Evolutionary conservation across 306 rosid genomes (phyloP), one percentile per base, ranked within the genome.

Genomic region (Vigna unguiculata): DNA sequence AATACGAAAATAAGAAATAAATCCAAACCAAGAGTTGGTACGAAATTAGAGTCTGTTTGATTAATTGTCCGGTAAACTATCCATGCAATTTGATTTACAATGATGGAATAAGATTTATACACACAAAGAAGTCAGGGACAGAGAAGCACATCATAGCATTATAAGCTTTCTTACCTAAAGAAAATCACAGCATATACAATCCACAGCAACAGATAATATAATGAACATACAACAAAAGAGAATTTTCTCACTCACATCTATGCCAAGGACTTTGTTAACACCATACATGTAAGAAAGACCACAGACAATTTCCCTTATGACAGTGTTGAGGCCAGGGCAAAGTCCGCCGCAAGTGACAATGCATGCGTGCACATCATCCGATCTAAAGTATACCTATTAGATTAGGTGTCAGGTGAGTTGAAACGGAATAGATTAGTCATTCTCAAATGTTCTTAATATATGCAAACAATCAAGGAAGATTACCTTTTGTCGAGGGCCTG

Each of bases 261-360:
- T 91, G 49, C 99, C 99, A 17, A 88, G 78, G 82, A 95, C 93
- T 83, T 60, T 87, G 89, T 85, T 80, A 49, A 95, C 99, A 10
- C 96, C 97, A 34, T 92, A 92, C 99, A 95, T 95, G 81, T 95
- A 83, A 82, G 91, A 79, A 83, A 95, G 86, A 36, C 99, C 93
- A 71, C 98, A 95, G 19, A 92, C 98, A 41, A 95, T 88, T 85
- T 95, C 99, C 85, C 99, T 89, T 30, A 91, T 88, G 83, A 95
- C 98, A 1, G 98, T 95, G 90, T 95, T 95, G 87, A 95, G 98
- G 16, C 99, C 99, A 66, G 99, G 98, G 85, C 99, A 95, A 22
- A 95, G 91, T 74, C 99, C 99, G 55, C 99, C 99, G 57, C 98
- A 95, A 1, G 98, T 95, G 71, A 95, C 99, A 41, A 92, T 95